Percentiles rank a stretch among this genome's conserved stretches.
These are phyloP conservation scores for Mycena filopes DNA, from an alignment of 768 basidiomycete species.

Conservation along the genomic window DNA sequence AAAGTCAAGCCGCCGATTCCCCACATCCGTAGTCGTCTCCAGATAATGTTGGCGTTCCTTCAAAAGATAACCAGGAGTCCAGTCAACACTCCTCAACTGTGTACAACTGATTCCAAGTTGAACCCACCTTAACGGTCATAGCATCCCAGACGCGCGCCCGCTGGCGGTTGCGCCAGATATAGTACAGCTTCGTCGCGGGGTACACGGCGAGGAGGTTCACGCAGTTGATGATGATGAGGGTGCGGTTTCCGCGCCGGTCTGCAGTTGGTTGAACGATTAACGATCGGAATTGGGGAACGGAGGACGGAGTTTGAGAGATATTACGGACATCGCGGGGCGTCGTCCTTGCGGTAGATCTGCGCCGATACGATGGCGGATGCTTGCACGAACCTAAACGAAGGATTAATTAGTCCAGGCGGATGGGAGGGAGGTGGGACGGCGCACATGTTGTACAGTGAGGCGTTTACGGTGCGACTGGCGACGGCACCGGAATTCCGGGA, in stretches of 20 bases:
- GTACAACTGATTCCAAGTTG: not conserved
- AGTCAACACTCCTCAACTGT: too few species aligned
- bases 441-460: slow-evolving; percentile 68
- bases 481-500: slow-evolving; percentile 70
- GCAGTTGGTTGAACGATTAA: not conserved
- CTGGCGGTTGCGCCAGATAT: slow-evolving; percentile 67
- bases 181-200: slow-evolving; percentile 63
- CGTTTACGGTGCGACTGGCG: slow-evolving; percentile 68
- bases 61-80: slow-evolving; percentile 1
- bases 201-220: slow-evolving; percentile 65
- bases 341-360: slow-evolving; percentile 68
- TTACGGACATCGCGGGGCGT: slow-evolving; percentile 63
- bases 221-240: slow-evolving; percentile 61
- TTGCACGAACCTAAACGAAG: slow-evolving; percentile 51
- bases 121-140: slow-evolving; percentile 59
- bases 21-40: slow-evolving; percentile 64
- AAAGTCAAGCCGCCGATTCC: slow-evolving; percentile 73
- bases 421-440: slow-evolving; percentile 12
- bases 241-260: slow-evolving; percentile 69
- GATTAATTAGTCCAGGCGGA: not conserved
- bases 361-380: slow-evolving; percentile 55
- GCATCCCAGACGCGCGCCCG: slow-evolving; percentile 65
- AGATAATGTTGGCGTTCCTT: slow-evolving; percentile 70
- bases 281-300: not conserved
- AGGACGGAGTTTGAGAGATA: too few species aligned